Base-by-base conservation (phyloP, 306 rosid species). In the Echinosophora koreensis region DNA sequence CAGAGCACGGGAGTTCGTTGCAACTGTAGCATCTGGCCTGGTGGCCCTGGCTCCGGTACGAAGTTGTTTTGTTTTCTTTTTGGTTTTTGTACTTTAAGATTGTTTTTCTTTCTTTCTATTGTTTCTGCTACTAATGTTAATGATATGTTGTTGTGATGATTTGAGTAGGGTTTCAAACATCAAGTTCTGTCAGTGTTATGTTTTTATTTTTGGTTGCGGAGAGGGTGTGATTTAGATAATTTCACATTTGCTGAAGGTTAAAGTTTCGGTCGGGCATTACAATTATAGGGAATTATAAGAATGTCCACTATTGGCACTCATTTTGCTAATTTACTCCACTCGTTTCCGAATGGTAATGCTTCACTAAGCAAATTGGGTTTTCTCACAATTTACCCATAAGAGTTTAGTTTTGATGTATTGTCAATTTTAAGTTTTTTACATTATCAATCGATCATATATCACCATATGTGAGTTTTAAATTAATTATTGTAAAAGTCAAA, bases 1-100 rank as follows among this genome's bases (percentile, higher is more conserved):
- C 78, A 52, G 3, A 83, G 55, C 75, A 38, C 74, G 34, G 51
- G 55, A 69, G 37, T 88, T 35, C 83, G 85, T 55, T 83, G 92
- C 87, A 77, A 71, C 68, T 63, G 85, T 69, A 80, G 74, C 86
- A 42, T 81, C 79, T 59, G 71, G 70, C 93, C 91, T 0, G 86
- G 93, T 34, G 91, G 90, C 42, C 79, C 90, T 66, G 69, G 77
- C 66, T 86, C 86, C 8, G 94, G 97, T 92, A 88, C 59, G 16
- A 3, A 1, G 5, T 61, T 80, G 12, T 27, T 39, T 82, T 52
- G 3, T 5, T 5, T 51, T 32, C 8, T 16, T 35, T 28, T 28
- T 11, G 14, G 13, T 38, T 66, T 28, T 8, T 5, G 4, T 35
- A 4, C 2, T 74, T 46, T 13, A 77, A 11, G 50, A 49, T 77